A percentile compares a stretch with the other conserved stretches of the same genome.
Evolutionary conservation across 148 eudicot genomes (phyloP).

Genomic region (Cornus controversa): DNA sequence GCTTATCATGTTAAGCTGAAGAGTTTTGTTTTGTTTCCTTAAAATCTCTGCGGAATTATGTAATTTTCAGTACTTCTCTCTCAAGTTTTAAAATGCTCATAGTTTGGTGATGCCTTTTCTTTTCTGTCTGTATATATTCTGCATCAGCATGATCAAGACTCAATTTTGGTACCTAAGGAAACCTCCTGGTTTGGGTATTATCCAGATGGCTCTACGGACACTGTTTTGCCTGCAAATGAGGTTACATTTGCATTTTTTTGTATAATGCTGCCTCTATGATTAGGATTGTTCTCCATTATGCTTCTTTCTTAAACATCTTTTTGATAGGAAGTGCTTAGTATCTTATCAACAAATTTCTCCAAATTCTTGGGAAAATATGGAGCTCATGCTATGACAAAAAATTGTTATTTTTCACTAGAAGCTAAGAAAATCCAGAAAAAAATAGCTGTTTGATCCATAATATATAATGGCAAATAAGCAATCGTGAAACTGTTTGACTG

Average conservation of each 20-base stretch:
- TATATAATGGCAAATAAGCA: too few species aligned
- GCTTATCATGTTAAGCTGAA: slow-evolving; percentile 45
- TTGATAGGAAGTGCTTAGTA: neutral
- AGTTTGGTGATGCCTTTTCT: neutral
- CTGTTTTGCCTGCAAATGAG: slow-evolving; percentile 50
- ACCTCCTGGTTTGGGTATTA: slow-evolving; percentile 62
- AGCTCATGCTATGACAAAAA: neutral
- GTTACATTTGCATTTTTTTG: slow-evolving; percentile 17
- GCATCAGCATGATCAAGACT: slow-evolving; percentile 47
- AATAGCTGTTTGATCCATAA: too few species aligned
- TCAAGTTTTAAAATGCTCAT: neutral
- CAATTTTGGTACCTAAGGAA: slow-evolving; percentile 54
- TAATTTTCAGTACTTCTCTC: neutral
- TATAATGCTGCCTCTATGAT: neutral
- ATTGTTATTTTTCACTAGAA: neutral
- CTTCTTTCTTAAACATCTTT: neutral
- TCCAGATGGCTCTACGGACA: slow-evolving; percentile 39
- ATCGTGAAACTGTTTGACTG: too few species aligned
- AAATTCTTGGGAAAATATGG: neutral
- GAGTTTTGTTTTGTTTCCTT: neutral
- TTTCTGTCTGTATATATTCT: neutral
- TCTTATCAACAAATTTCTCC: neutral
- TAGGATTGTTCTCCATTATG: neutral
- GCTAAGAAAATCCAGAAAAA: too few species aligned
- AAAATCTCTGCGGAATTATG: neutral